A percentile compares a stretch with the other conserved stretches of the same genome.
Conservation (phyloP, 495 filamentous ascomycete genomes). For the Bacidia gigantensis region DNA sequence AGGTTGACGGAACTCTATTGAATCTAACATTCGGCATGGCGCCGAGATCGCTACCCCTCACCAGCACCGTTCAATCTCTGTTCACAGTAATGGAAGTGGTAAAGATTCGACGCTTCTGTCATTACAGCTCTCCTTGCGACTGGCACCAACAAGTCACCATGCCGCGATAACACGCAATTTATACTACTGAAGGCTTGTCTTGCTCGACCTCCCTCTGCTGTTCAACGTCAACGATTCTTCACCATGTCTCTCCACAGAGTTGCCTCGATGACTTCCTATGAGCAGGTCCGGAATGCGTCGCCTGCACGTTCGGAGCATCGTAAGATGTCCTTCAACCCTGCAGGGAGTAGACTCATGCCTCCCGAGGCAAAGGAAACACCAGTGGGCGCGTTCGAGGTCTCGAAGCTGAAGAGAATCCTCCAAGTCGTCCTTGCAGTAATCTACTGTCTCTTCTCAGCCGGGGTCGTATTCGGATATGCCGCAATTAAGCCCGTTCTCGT, state of each 20-base stretch:
- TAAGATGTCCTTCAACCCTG: slow-evolving; percentile 18
- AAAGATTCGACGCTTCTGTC: no score
- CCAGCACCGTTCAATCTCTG: no score
- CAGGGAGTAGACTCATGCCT: slow-evolving; percentile 8
- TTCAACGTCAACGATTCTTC: no score
- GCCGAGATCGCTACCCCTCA: not conserved
- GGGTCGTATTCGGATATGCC: slow-evolving; percentile 62
- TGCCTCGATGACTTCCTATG: slow-evolving; percentile 19
- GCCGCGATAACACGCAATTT: not conserved
- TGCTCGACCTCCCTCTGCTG: not conserved
- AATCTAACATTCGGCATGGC: not conserved
- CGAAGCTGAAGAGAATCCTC: slow-evolving; percentile 33
- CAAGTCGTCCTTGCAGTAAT: slow-evolving; percentile 46
- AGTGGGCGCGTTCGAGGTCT: slow-evolving; percentile 38
- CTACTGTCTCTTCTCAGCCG: slow-evolving; percentile 51
- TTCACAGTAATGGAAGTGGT: no score
- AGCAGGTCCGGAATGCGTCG: slow-evolving; percentile 18
- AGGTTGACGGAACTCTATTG: not conserved
- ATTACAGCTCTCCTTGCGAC: no score
- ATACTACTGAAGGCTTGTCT: no score
- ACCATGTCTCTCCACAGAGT: slow-evolving; percentile 20
- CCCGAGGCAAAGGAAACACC: slow-evolving; percentile 19
- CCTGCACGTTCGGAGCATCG: slow-evolving; percentile 20
- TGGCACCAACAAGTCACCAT: no score
- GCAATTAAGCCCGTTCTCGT: slow-evolving; percentile 59